phyloP scores from a whole-genome alignment of 768 basidiomycete genomes.

The Termitomyces sp. region DNA sequence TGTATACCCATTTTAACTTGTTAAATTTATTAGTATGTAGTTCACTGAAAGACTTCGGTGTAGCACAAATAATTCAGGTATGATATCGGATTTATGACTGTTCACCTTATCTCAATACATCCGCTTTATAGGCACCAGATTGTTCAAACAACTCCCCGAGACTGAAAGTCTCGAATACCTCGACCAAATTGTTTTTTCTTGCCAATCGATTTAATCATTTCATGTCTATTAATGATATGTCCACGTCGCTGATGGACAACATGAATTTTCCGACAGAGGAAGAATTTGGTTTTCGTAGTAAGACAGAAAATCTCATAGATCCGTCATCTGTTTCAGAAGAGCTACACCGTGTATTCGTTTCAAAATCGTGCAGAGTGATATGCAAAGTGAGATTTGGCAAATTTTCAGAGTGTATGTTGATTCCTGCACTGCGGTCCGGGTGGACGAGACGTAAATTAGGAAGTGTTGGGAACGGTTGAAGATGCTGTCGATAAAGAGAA shows the following conservation, averaged over 20 bases:
- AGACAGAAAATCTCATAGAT: neutral
- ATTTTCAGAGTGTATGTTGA: neutral
- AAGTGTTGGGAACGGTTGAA: slow-evolving; percentile 25
- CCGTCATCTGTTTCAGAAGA: neutral
- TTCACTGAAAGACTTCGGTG: too few species aligned
- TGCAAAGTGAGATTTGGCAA: slow-evolving; percentile 12
- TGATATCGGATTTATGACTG: too few species aligned
- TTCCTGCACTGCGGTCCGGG: neutral
- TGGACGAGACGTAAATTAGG: neutral
- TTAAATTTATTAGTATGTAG: too few species aligned
- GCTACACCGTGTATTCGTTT: neutral
- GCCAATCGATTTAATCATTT: neutral
- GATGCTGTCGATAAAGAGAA: slow-evolving; percentile 44
- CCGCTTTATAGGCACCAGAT: too few species aligned
- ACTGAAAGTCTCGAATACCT: too few species aligned
- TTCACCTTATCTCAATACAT: too few species aligned
- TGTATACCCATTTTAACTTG: too few species aligned
- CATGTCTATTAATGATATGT: neutral
- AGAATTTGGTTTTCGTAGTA: slow-evolving; percentile 3
- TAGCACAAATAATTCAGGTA: too few species aligned
- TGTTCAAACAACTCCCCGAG: too few species aligned
- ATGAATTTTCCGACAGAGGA: slow-evolving; percentile 1
- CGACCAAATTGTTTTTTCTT: too few species aligned
- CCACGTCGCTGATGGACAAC: slow-evolving; percentile 5
- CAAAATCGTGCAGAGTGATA: slow-evolving; percentile 9